Conservation (phyloP, 176 grass and related monocot species). For the Aegilops umbellulata region DNA sequence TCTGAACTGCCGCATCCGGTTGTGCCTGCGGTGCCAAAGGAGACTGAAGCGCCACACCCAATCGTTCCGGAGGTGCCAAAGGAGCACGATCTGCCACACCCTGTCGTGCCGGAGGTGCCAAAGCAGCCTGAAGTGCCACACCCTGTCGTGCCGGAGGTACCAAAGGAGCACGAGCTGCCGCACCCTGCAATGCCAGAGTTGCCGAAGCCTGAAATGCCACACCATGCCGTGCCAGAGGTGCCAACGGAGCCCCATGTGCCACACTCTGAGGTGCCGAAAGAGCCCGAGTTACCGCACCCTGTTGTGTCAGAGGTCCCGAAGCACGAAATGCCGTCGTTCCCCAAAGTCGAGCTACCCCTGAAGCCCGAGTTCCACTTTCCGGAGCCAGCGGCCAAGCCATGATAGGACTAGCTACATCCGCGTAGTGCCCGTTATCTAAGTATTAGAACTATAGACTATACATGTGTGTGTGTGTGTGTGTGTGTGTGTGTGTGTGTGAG, state of each 20-base stretch:
- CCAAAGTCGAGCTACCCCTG: background rate
- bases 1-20: background rate
- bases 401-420: background rate
- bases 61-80: background rate
- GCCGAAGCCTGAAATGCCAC: too few relatives aligned
- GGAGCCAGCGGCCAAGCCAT: conserved; percentile 1
- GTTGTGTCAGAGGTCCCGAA: background rate
- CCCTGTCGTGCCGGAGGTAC: background rate
- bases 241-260: too few relatives aligned
- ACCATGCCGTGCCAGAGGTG: too few relatives aligned
- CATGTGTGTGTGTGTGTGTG: too few relatives aligned
- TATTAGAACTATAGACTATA: too few relatives aligned
- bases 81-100: background rate
- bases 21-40: background rate
- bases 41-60: background rate
- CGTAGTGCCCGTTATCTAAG: background rate
- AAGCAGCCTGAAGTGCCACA: background rate
- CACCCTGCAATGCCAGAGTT: too few relatives aligned
- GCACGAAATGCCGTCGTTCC: background rate
- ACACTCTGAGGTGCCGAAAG: too few relatives aligned
- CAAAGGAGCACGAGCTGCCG: background rate
- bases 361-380: conserved; percentile 20
- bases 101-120: background rate
- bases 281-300: background rate
- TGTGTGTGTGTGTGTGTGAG: too few relatives aligned